Evolutionary conservation across 2,329 filamentous ascomycete species (phyloP), one percentile per base, ranked within the genome.

Genomic region (Cladosporium oxysporum): DNA sequence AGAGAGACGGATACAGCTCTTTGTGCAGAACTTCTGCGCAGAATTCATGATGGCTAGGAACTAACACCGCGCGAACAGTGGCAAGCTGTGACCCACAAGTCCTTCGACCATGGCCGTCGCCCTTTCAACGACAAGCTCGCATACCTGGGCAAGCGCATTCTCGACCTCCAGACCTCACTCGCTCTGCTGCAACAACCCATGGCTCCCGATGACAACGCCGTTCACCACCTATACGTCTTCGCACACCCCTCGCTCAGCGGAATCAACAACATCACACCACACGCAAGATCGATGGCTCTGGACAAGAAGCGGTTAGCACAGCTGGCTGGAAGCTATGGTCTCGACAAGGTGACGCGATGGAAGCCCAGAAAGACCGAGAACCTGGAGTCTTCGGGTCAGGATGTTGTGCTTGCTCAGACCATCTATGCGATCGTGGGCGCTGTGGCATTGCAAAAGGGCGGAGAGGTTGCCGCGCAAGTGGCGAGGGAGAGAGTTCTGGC

Each of bases 71-170:
- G 23, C 16, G 23, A 33, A 62, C 66, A 76, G 82, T 99, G 95
- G 95, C 83, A 98, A 74, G 93, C 93, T 33, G 87, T 99, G 65
- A 99, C 95, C 70, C 95, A 98, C 79, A 98, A 98, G 86, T 97
- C 93, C 80, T 98, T 97, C 76, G 94, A 99, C 77, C 93, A 98
- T 76, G 95, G 93, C 62, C 85, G 92, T 75, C 89, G 93, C 83
- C 94, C 94, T 0, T 97, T 94, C 81, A 99, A 99, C 78, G 94
- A 97, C 75, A 87, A 92, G 69, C 82, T 99, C 78, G 91, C 93
- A n/a, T 93, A 91, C 75, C 82, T 96, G 63, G 94, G 89, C 66
- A 88, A 88, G 77, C 83, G 87, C 49, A 85, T 89, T 72, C 80
- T 89, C 58, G 83, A 88, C 73, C 79, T 90, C 53, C 88, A 91